phyloP scores from a whole-genome alignment of 2,329 filamentous ascomycete genomes.

The Cercospora sesami region DNA sequence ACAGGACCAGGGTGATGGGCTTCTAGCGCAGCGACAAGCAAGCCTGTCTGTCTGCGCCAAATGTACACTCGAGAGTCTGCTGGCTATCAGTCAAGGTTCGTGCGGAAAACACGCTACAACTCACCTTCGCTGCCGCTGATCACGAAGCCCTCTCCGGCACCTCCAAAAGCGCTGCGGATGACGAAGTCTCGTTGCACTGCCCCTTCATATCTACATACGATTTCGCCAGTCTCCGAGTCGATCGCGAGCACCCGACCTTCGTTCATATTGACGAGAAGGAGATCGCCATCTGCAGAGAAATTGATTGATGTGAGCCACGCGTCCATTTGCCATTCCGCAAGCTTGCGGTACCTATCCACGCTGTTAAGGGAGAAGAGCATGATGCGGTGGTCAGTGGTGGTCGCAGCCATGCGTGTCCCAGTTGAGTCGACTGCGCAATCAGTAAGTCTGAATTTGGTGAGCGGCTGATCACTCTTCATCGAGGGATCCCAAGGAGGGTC shows the following conservation, averaged over 20 bases:
- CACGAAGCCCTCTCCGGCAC: constrained; percentile 88
- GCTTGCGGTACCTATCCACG: constrained; percentile 64
- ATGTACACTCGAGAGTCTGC: constrained; percentile 73
- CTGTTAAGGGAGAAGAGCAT: constrained; percentile 73
- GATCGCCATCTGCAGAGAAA: constrained; percentile 77
- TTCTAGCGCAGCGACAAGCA: constrained; percentile 70
- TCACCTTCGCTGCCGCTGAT: constrained; percentile 86
- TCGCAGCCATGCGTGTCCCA: constrained; percentile 75
- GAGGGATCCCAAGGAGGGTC: constrained; percentile 51
- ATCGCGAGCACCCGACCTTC: constrained; percentile 76
- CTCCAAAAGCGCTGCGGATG: constrained; percentile 81
- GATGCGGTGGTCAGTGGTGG: constrained; percentile 68
- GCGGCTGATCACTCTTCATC: constrained; percentile 53
- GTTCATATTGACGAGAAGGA: constrained; percentile 78
- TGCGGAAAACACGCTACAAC: background rate
- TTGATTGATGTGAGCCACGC: constrained; percentile 73
- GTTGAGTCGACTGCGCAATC: constrained; percentile 82
- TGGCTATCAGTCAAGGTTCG: background rate
- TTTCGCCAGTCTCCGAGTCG: constrained; percentile 69
- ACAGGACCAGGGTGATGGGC: constrained; percentile 75
- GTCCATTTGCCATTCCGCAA: constrained; percentile 71
- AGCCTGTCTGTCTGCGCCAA: constrained; percentile 84
- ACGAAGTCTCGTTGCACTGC: constrained; percentile 74
- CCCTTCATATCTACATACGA: constrained; percentile 73
- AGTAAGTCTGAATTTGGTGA: constrained; percentile 70